phyloP scores from a whole-genome alignment of 1,284 basidiomycete genomes.

The Trichosporon coremiiforme region DNA sequence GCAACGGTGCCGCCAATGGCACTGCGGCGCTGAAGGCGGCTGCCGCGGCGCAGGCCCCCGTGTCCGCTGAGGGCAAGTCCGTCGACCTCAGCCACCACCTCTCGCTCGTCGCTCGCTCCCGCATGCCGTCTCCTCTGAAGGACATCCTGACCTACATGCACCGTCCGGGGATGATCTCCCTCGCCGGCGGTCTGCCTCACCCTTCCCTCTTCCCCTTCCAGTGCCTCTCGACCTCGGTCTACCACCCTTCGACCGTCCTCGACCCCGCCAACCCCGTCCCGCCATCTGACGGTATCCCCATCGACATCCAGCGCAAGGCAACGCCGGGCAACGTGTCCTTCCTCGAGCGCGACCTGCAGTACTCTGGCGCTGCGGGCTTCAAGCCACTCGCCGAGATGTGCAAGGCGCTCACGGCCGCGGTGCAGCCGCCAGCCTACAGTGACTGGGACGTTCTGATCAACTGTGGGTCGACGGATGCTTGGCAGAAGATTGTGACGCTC shows the following conservation, averaged over 20 bases:
- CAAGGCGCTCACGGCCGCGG: constrained; percentile 62
- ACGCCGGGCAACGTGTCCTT: constrained; percentile 34
- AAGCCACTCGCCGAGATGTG: constrained; percentile 32
- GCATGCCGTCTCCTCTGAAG: constrained; percentile 66
- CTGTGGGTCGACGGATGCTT: constrained; percentile 74
- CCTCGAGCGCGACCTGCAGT: constrained; percentile 62
- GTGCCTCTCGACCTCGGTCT: constrained; percentile 40
- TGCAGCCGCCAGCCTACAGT: constrained; percentile 67
- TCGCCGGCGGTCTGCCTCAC: constrained; percentile 48
- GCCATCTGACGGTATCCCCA: constrained; percentile 59
- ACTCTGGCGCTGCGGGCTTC: constrained; percentile 57
- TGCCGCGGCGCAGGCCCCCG: background rate
- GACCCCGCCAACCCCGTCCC: constrained; percentile 60
- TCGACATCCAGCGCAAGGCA: constrained; percentile 59
- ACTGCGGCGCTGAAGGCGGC: background rate
- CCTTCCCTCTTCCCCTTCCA: constrained; percentile 52
- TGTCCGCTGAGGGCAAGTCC: constrained; percentile 35
- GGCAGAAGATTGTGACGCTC: constrained; percentile 56
- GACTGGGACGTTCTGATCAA: constrained; percentile 66
- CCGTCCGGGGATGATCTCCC: constrained; percentile 38
- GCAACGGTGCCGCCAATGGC: background rate
- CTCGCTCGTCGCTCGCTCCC: constrained; percentile 61
- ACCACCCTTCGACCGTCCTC: constrained; percentile 38
- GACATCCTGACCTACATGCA: constrained; percentile 41
- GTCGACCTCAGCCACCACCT: constrained; percentile 64